A percentile compares a stretch with the other conserved stretches of the same genome.
These are phyloP conservation scores for Ceratobasidium sp. DNA, from an alignment of 1,284 basidiomycete genomes.

Conservation along the genomic window DNA sequence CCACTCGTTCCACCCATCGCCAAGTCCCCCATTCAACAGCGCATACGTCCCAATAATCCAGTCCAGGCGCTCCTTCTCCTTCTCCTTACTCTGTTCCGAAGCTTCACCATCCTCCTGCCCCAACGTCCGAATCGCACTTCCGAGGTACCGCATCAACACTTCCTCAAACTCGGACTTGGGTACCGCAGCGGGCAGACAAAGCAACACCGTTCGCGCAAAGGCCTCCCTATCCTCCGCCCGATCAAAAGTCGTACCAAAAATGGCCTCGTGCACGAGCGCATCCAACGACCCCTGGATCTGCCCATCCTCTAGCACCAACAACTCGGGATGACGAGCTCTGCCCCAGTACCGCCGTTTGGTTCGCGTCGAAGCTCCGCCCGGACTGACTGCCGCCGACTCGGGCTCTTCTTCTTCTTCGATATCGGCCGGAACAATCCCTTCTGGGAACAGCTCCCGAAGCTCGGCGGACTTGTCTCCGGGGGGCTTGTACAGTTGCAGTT, in stretches of 20 bases:
- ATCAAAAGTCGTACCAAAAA: conserved; percentile 73
- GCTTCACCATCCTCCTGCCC: conserved; percentile 61
- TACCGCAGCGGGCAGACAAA: conserved; percentile 7
- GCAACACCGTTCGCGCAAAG: conserved; percentile 11
- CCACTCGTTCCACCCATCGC: conserved; percentile 68
- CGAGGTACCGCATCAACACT: conserved; percentile 25
- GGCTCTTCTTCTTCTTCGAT: conserved; percentile 46
- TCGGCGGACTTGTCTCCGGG: conserved; percentile 67
- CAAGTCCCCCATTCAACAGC: conserved; percentile 60
- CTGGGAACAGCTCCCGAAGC: conserved; percentile 74
- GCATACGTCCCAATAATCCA: conserved; percentile 74
- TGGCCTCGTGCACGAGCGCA: conserved; percentile 76
- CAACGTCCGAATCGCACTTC: conserved; percentile 3
- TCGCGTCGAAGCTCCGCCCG: background rate
- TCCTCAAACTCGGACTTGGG: conserved; percentile 27
- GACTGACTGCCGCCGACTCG: conserved; percentile 52
- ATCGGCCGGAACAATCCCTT: conserved; percentile 48
- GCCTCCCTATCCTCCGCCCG: background rate
- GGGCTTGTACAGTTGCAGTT: conserved; percentile 82
- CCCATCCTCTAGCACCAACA: conserved; percentile 55
- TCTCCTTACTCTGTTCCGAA: conserved; percentile 52
- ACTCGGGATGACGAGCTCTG: conserved; percentile 71
- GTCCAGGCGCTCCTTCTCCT: conserved; percentile 56
- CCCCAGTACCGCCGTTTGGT: conserved; percentile 66
- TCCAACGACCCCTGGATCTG: conserved; percentile 73